These are phyloP conservation scores for Pluteus cervinus DNA, from an alignment of 768 basidiomycete species.

Conservation along the genomic window DNA sequence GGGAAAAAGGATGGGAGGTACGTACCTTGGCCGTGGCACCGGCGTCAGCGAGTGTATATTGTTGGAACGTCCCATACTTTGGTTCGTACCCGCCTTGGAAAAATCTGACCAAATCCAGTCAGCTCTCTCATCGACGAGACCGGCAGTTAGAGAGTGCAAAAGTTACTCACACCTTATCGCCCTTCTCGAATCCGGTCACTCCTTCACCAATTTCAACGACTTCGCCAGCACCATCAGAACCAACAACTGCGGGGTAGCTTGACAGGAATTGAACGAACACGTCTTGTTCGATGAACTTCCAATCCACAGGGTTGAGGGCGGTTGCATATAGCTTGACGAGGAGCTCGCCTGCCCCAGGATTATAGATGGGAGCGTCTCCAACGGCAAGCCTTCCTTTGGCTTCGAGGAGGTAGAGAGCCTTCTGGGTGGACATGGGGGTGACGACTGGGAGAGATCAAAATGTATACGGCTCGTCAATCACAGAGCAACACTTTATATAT, in stretches of 20 bases:
- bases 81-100: constrained; percentile 26
- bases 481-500: no score
- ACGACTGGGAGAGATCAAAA: no score
- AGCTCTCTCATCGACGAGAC: constrained; percentile 1
- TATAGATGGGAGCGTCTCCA: neutral
- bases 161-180: no score
- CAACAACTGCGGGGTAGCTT: constrained; percentile 27
- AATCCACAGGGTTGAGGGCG: constrained; percentile 36
- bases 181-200: no score
- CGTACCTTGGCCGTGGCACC: constrained; percentile 3
- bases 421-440: no score
- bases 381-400: constrained; percentile 1
- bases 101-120: constrained; percentile 18
- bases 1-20: neutral
- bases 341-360: constrained; percentile 26
- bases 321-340: constrained; percentile 27
- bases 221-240: constrained; percentile 31
- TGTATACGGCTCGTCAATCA: no score
- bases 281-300: constrained; percentile 10
- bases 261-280: constrained; percentile 17
- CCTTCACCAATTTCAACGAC: constrained; percentile 32
- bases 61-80: constrained; percentile 21
- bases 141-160: neutral
- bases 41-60: constrained; percentile 1
- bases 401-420: constrained; percentile 2